Conservation (phyloP, 2,329 filamentous ascomycete genomes). For the Exserohilum rostratum region DNA sequence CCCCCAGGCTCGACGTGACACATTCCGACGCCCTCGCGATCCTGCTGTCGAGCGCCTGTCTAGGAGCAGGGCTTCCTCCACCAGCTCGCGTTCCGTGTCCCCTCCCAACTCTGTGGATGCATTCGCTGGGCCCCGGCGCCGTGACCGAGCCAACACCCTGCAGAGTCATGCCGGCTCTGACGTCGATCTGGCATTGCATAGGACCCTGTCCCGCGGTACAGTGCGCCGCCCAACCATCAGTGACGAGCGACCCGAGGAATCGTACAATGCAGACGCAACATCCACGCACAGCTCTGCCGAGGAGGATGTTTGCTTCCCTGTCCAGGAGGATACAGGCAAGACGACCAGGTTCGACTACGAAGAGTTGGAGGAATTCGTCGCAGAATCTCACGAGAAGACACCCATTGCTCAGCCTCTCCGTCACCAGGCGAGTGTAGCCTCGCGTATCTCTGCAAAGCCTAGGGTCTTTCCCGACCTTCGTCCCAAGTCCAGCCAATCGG, state of each 20-base stretch:
- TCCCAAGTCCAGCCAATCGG: constrained; percentile 46
- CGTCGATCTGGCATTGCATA: constrained; percentile 66
- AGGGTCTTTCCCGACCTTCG: constrained; percentile 69
- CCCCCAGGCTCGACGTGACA: constrained; percentile 51
- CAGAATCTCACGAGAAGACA: constrained; percentile 58
- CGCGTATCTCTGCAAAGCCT: constrained; percentile 55
- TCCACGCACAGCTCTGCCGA: constrained; percentile 74
- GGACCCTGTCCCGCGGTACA: constrained; percentile 73
- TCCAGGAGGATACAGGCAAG: constrained; percentile 73
- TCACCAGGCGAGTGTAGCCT: constrained; percentile 43
- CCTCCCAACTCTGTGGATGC: constrained; percentile 98
- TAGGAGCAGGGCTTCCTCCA: constrained; percentile 56
- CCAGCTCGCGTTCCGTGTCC: constrained; percentile 72
- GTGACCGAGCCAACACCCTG: constrained; percentile 73
- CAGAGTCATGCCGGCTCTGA: constrained; percentile 63
- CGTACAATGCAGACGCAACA: constrained; percentile 65
- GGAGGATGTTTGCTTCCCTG: constrained; percentile 87
- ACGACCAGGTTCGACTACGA: constrained; percentile 89
- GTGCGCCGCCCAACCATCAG: constrained; percentile 65
- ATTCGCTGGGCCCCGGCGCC: constrained; percentile 87
- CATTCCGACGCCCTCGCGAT: constrained; percentile 51
- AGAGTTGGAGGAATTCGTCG: constrained; percentile 89
- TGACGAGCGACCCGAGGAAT: constrained; percentile 63
- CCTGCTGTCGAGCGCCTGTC: constrained; percentile 40
- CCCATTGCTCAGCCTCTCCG: constrained; percentile 52